phyloP scores from a whole-genome alignment of 352 stramenopile species.

The Phytopythium chamaehyphon region DNA sequence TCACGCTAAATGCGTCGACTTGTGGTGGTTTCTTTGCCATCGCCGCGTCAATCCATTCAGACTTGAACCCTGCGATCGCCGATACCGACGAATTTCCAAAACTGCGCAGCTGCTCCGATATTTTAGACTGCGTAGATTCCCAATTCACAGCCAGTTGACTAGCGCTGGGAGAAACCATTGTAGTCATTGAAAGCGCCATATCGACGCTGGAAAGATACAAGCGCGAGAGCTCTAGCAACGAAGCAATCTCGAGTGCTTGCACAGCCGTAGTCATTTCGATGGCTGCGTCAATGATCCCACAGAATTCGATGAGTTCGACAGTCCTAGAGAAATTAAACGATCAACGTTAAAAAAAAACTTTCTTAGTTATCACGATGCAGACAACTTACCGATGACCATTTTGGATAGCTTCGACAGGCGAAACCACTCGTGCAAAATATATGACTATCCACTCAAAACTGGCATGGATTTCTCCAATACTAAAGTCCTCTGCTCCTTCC shows the following conservation, averaged over 20 bases:
- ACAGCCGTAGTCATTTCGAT: conserved; percentile 11
- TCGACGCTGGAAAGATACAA: conserved; percentile 9
- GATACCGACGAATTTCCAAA: conserved; percentile 7
- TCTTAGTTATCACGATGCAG: conserved; percentile 3
- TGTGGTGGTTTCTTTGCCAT: not conserved
- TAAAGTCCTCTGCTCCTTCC: conserved; percentile 10
- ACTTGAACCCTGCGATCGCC: conserved; percentile 8
- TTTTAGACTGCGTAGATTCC: not conserved
- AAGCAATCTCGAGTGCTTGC: not conserved
- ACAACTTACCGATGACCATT: conserved; percentile 19
- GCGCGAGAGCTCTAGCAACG: conserved; percentile 11
- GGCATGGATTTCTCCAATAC: conserved; percentile 21
- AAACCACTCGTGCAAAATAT: conserved; percentile 29
- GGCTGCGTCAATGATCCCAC: conserved; percentile 52
- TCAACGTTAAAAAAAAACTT: conserved; percentile 7
- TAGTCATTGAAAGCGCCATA: conserved; percentile 5
- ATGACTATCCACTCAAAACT: conserved; percentile 32
- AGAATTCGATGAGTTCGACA: conserved; percentile 62
- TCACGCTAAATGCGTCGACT: conserved; percentile 54
- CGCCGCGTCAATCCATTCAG: conserved; percentile 1
- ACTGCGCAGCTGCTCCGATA: conserved; percentile 8
- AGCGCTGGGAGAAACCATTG: not conserved
- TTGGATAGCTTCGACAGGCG: conserved; percentile 17
- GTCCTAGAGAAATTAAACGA: conserved; percentile 28
- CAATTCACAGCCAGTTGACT: no score